Evolutionary conservation across 2,329 filamentous ascomycete genomes (phyloP), one percentile per base, ranked within the genome.

Genomic region (Aureobasidium sp.): DNA sequence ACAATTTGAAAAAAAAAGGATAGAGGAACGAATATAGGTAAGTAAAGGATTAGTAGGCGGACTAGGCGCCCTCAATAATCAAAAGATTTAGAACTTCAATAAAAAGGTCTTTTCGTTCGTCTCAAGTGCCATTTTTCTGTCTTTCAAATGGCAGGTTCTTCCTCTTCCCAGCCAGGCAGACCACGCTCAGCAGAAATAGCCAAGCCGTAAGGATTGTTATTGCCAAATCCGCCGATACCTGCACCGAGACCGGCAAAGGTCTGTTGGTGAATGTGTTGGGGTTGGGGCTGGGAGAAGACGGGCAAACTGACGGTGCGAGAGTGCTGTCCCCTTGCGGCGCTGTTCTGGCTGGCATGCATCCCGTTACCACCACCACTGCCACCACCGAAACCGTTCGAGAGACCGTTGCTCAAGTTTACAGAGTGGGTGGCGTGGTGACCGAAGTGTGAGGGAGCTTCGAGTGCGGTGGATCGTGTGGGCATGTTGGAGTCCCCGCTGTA

Each of bases 281-380:
- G 65, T 33, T 66, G 67, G 50, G 66, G 73, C 59, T 85, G 81
- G 2, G 81, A 83, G 71, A 86, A 86, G 6, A 83, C 84, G 0
- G 94, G 94, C 69, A 99, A 78, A 71, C 91, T 96, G 62, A 96
- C 90, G 35, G 94, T 91, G 38, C 94, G 87, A 69, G 84, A 93
- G 70, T 88, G 85, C 64, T 82, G 81, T 45, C 80, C 79, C 61
- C 82, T 51, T 17, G 53, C n/a, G 27, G 60, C 53, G 38, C 53
- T 57, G 62, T 57, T 61, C 60, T 59, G 61, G 31, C 58, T 45
- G 17, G 46, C 49, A 31, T 60, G 50, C 29, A 54, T 54, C 29
- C 58, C 53, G n/a, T 40, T 60, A 5, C 61, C 50, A 21, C 54
- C 47, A n/a, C 51, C 54, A 21, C 58, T 57, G 31, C 60, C 50